phyloP scores from a whole-genome alignment of 1,284 basidiomycete species.

The Cutaneotrichosporon sp. region DNA sequence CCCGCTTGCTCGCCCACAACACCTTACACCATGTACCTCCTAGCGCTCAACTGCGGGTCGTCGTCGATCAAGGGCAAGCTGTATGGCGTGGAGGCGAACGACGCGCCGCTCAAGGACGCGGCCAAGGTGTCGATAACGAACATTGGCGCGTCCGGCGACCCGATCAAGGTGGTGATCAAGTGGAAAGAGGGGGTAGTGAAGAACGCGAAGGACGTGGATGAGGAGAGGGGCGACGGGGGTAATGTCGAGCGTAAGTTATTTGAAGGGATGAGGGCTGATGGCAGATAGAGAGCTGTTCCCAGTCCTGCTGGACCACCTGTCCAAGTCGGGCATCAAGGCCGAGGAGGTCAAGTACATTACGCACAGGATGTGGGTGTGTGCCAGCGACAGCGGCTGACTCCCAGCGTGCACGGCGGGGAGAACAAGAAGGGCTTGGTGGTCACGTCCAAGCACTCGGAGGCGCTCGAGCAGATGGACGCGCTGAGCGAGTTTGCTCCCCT shows the following conservation, averaged over 20 bases:
- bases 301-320: constrained; percentile 37
- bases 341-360: constrained; percentile 46
- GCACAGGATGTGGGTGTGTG: constrained; percentile 43
- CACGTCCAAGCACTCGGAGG: constrained; percentile 52
- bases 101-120: constrained; percentile 18
- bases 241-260: constrained; percentile 43
- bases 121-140: constrained; percentile 38
- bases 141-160: constrained; percentile 44
- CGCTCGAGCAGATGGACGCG: constrained; percentile 64
- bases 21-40: constrained; percentile 28
- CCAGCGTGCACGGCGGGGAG: constrained; percentile 75
- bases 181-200: constrained; percentile 21
- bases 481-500: constrained; percentile 74
- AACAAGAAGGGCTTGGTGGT: constrained; percentile 65
- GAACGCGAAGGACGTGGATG: constrained; percentile 30
- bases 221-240: constrained; percentile 36
- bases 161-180: constrained; percentile 35
- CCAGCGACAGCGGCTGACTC: background rate
- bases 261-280: constrained; percentile 23
- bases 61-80: constrained; percentile 50
- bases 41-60: constrained; percentile 49
- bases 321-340: constrained; percentile 26
- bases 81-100: constrained; percentile 27
- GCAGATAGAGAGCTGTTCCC: constrained; percentile 42
- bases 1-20: background rate